Conservation (phyloP, 2,329 filamentous ascomycete genomes). For the Pseudogymnoascus sp. region DNA sequence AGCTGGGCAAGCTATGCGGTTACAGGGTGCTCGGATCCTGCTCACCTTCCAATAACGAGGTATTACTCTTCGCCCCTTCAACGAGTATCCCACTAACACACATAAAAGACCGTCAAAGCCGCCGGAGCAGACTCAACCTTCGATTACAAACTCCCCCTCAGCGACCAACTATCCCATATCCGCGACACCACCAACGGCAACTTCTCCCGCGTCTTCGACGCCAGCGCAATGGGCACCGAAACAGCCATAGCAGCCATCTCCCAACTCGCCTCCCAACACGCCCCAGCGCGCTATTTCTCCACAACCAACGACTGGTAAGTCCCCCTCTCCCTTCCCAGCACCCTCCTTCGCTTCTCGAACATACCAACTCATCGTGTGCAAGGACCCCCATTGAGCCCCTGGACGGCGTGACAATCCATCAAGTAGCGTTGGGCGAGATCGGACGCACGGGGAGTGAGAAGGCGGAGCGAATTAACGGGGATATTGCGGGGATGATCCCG, state of each 20-base stretch:
- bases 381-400: slow-evolving; percentile 16
- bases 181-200: slow-evolving; percentile 27
- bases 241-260: slow-evolving; percentile 27
- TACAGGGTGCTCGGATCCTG: slow-evolving; percentile 32
- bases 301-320: slow-evolving; percentile 31
- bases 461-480: slow-evolving; percentile 13
- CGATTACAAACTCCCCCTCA: slow-evolving; percentile 23
- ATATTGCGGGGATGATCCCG: slow-evolving; percentile 17
- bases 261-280: slow-evolving; percentile 17
- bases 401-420: slow-evolving; percentile 15
- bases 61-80: neutral
- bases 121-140: slow-evolving; percentile 29
- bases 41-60: slow-evolving; percentile 24
- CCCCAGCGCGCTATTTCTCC: slow-evolving; percentile 25
- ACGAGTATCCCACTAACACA: slow-evolving; percentile 2
- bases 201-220: slow-evolving; percentile 29
- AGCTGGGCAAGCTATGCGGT: slow-evolving; percentile 30
- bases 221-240: slow-evolving; percentile 24
- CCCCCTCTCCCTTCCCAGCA: neutral
- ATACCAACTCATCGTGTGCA: neutral
- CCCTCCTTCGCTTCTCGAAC: neutral
- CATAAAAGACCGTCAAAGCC: slow-evolving; percentile 23
- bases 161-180: slow-evolving; percentile 28
- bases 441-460: slow-evolving; percentile 15
- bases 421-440: slow-evolving; percentile 17